phyloP scores from a whole-genome alignment of 2,329 filamentous ascomycete species.

The Penicillium fuscoglaucum region DNA sequence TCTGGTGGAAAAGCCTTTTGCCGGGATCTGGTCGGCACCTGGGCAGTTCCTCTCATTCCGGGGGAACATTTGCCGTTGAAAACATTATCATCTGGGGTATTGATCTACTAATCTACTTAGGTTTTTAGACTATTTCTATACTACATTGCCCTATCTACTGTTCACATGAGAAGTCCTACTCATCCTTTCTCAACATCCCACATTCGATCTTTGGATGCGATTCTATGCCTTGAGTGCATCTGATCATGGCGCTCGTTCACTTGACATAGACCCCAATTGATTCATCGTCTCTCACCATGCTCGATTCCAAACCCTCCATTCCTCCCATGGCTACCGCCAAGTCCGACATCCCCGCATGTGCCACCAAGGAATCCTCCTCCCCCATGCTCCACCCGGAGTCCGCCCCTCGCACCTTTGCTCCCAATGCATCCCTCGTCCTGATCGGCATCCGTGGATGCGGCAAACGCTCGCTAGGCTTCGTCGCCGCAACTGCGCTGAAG shows the following conservation, averaged over 20 bases:
- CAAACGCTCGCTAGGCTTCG: constrained; percentile 46
- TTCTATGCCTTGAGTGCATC: background rate
- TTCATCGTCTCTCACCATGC: constrained; percentile 1
- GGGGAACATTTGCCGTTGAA: background rate
- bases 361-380: background rate
- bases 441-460: constrained; percentile 48
- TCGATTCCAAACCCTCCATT: background rate
- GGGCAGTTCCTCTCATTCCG: background rate
- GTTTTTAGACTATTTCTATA: background rate
- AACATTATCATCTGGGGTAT: background rate
- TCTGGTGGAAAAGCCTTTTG: constrained; percentile 1
- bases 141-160: background rate
- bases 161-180: background rate
- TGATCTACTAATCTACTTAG: background rate
- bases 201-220: background rate
- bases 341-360: background rate
- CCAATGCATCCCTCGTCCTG: constrained; percentile 44
- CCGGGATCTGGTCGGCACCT: background rate
- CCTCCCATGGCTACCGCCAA: background rate
- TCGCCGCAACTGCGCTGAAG: constrained; percentile 45
- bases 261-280: constrained; percentile 6
- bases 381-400: background rate
- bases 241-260: constrained; percentile 5
- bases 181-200: background rate
- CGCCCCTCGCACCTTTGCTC: constrained; percentile 32